phyloP scores from a whole-genome alignment of 176 grass and related monocot species.

The Eragrostis nindensis region DNA sequence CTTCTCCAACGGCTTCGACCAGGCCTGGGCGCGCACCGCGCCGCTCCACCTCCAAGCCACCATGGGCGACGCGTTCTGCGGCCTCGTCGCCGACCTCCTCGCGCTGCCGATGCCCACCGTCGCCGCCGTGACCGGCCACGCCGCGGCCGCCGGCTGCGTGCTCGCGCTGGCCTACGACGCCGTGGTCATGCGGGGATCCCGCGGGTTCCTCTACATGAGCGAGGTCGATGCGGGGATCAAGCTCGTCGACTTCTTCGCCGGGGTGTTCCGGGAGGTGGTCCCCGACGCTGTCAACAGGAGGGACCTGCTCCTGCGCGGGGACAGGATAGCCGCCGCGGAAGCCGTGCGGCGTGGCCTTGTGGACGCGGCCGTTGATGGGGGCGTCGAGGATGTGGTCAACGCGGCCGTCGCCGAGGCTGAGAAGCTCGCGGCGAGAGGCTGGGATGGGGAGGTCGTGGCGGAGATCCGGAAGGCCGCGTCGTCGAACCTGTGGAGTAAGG shows the following conservation, averaged over 20 bases:
- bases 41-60: background rate
- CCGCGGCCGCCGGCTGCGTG: slow-evolving; percentile 52
- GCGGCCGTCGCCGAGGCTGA: slow-evolving; percentile 46
- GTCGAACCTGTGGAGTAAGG: slow-evolving; percentile 37
- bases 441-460: slow-evolving; percentile 51
- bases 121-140: slow-evolving; percentile 69
- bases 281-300: slow-evolving; percentile 49
- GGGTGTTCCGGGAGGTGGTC: slow-evolving; percentile 68
- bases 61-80: background rate
- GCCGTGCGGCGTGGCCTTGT: slow-evolving; percentile 61
- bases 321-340: slow-evolving; percentile 52
- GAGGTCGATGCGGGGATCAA: slow-evolving; percentile 73
- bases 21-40: slow-evolving; percentile 47
- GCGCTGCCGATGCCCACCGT: slow-evolving; percentile 78
- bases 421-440: slow-evolving; percentile 52
- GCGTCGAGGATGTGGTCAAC: slow-evolving; percentile 40
- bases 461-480: slow-evolving; percentile 47
- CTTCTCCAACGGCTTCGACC: slow-evolving; percentile 90
- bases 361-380: slow-evolving; percentile 46
- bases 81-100: slow-evolving; percentile 36
- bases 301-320: slow-evolving; percentile 59
- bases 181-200: slow-evolving; percentile 60
- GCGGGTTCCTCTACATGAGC: slow-evolving; percentile 93
- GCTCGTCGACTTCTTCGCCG: slow-evolving; percentile 60
- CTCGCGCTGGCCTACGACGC: slow-evolving; percentile 76